Evolutionary conservation across 345 rosid species (phyloP), one percentile per base, ranked within the genome.

Genomic region (Cardamine chenopodiifolia): DNA sequence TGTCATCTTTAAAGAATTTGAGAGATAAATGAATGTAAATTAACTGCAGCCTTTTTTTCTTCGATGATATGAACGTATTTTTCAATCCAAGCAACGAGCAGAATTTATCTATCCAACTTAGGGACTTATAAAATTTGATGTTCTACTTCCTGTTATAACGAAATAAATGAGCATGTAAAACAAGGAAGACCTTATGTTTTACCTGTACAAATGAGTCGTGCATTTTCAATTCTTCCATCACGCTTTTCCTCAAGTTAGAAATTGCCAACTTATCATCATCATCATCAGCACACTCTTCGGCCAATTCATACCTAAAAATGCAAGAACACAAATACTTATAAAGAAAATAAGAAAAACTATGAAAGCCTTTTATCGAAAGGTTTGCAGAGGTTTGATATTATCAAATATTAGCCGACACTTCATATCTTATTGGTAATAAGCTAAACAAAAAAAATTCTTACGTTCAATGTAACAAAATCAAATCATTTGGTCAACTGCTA

Each of bases 271-370:
- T 92, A 44, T 87, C 97, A 63, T 92, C 99, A 69, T 96, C 99
- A 75, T 92, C 99, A 76, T 89, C 99, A 25, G 99, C 90, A 81
- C 92, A 92, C 45, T 90, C 98, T 82, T 84, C 93, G 1, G 99
- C 97, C 78, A 85, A 78, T 66, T 87, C 94, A 79, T 86, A 90
- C 85, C 99, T 92, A 77, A 74, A 60, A 17, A 9, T 35, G 6
- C 56, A 63, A 14, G 19, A 50, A 45, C 31, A 12, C 2, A 53
- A 28, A 14, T 5, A 6, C 1, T 47, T 48, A 7, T 17, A 14
- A 6, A 18, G 49, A 79, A 74, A 23, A 58, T 47, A 65, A 74
- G 52, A 67, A 49, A 23, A 65, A 73, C 45, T 25, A 37, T 37
- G n/a, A 58, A 54, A 44, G 52, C 47, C 32, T 42, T 29, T 59